Evolutionary conservation across 2,329 filamentous ascomycete species (phyloP).

Genomic region (Claviceps maximensis): DNA sequence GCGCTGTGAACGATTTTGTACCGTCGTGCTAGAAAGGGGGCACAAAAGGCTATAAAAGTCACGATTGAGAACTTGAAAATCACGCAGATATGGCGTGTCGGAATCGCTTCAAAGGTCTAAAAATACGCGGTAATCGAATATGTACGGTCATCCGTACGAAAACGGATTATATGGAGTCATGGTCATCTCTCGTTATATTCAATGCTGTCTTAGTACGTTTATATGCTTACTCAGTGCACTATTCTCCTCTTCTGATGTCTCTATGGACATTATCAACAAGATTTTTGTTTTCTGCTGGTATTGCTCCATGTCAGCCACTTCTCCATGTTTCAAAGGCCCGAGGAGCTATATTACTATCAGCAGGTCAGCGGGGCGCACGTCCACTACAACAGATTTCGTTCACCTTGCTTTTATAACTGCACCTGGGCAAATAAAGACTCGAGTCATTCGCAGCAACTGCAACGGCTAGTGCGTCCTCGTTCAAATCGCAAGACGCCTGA

Average conservation of each 20-base stretch:
- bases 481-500: no score
- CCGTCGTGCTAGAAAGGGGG: not conserved
- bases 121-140: not conserved
- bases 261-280: not conserved
- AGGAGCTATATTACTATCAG: not conserved
- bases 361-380: not conserved
- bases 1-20: slow-evolving; percentile 20
- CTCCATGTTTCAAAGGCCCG: not conserved
- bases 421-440: no score
- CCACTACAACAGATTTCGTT: no score
- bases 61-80: not conserved
- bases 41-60: not conserved
- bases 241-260: not conserved
- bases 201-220: not conserved
- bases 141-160: not conserved
- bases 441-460: no score
- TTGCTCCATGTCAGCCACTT: not conserved
- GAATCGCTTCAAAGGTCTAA: not conserved
- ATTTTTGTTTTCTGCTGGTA: not conserved
- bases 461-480: no score
- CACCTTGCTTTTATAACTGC: no score
- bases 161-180: not conserved
- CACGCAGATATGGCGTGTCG: no score
- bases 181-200: no score
- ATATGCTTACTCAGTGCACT: not conserved